A percentile compares a stretch with the other conserved stretches of the same genome.
These are phyloP conservation scores for Holtermannia corniformis DNA, from an alignment of 768 basidiomycete genomes.

Conservation along the genomic window DNA sequence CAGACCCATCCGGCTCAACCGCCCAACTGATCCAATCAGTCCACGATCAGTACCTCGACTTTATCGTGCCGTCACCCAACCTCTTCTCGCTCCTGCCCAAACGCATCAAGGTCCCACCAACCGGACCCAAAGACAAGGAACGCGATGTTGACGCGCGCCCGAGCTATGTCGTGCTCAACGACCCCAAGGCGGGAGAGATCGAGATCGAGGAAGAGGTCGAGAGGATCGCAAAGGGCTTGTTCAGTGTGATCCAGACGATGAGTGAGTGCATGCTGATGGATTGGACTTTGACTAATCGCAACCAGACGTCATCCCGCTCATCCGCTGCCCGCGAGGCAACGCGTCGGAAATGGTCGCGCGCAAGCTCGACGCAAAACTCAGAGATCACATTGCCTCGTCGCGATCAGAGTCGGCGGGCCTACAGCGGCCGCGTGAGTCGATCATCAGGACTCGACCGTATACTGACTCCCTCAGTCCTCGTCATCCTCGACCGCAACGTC, in stretches of 20 bases:
- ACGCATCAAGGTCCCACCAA: constrained; percentile 16
- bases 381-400: constrained; percentile 62
- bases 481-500: constrained; percentile 87
- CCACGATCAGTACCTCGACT: constrained; percentile 93
- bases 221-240: constrained; percentile 76
- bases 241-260: constrained; percentile 79
- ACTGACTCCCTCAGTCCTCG: constrained; percentile 56
- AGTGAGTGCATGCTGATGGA: constrained; percentile 46
- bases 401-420: constrained; percentile 43
- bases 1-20: constrained; percentile 25
- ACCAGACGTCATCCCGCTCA: constrained; percentile 84
- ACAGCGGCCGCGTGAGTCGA: constrained; percentile 64
- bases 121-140: constrained; percentile 10
- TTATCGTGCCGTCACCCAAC: constrained; percentile 83
- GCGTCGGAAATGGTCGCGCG: constrained; percentile 99
- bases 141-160: constrained; percentile 40
- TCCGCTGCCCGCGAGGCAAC: constrained; percentile 87
- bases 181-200: constrained; percentile 77
- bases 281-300: background rate
- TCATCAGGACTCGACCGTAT: background rate
- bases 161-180: constrained; percentile 80
- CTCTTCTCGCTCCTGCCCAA: constrained; percentile 77
- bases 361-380: constrained; percentile 82
- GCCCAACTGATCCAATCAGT: constrained; percentile 50
- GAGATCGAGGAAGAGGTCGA: constrained; percentile 91